phyloP scores from a whole-genome alignment of 371 early-diverging fungal species.

The Actinomortierella wolfii region DNA sequence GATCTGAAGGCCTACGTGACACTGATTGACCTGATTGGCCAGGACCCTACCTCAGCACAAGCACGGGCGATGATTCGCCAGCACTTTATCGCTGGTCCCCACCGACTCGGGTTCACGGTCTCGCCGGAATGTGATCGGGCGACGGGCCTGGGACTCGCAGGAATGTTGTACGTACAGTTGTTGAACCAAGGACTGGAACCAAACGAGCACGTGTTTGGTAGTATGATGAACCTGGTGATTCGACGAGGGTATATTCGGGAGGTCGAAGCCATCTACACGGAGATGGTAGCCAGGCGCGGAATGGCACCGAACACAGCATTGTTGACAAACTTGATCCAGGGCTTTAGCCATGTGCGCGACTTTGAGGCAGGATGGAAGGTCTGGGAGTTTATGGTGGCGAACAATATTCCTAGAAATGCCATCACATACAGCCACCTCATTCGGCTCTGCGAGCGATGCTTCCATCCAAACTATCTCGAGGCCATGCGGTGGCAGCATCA shows the following conservation, averaged over 20 bases:
- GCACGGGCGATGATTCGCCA: slow-evolving; percentile 16
- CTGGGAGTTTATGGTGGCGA: slow-evolving; percentile 36
- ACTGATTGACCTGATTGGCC: slow-evolving; percentile 18
- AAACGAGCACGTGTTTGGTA: slow-evolving; percentile 30
- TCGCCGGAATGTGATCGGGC: slow-evolving; percentile 13
- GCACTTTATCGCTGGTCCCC: slow-evolving; percentile 7
- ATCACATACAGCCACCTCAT: slow-evolving; percentile 36
- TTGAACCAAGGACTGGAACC: slow-evolving; percentile 29
- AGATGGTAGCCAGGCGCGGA: slow-evolving; percentile 20
- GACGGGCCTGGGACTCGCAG: slow-evolving; percentile 31
- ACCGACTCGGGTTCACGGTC: slow-evolving; percentile 21
- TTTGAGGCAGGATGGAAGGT: slow-evolving; percentile 42
- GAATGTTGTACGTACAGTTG: slow-evolving; percentile 29
- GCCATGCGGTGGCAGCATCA: too few relatives aligned
- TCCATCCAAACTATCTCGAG: not conserved
- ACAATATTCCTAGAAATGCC: slow-evolving; percentile 35
- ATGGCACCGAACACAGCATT: slow-evolving; percentile 36
- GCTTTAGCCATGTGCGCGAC: slow-evolving; percentile 28
- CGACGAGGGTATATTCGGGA: slow-evolving; percentile 15
- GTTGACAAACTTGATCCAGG: slow-evolving; percentile 37
- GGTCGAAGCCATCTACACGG: slow-evolving; percentile 23
- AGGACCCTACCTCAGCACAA: slow-evolving; percentile 20
- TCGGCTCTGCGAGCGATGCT: slow-evolving; percentile 37
- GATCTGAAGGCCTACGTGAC: slow-evolving; percentile 20
- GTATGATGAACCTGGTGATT: slow-evolving; percentile 16